phyloP scores from a whole-genome alignment of 306 rosid species.

The Aeschynomene evenia region DNA sequence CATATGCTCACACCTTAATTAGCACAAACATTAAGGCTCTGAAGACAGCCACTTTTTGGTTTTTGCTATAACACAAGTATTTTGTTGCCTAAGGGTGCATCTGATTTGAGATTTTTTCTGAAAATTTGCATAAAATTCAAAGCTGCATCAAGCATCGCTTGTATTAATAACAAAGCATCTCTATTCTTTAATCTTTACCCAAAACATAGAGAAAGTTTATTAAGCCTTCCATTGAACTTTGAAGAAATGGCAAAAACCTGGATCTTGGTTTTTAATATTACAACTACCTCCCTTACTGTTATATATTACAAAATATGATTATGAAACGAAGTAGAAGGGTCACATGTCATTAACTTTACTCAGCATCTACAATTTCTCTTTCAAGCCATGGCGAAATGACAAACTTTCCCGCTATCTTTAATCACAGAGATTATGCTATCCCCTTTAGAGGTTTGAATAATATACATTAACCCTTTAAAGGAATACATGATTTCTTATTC shows the following conservation, averaged over 20 bases:
- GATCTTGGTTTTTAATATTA: not conserved
- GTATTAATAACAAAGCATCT: not conserved
- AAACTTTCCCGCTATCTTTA: not conserved
- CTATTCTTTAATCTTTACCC: not conserved
- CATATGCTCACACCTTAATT: not conserved
- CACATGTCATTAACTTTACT: not conserved
- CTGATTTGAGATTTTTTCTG: not conserved
- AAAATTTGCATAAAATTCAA: not conserved
- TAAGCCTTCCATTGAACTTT: not conserved
- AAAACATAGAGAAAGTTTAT: not conserved
- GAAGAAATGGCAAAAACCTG: not conserved
- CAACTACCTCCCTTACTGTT: not conserved
- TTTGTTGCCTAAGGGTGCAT: not conserved
- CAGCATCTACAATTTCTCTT: not conserved
- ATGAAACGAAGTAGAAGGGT: not conserved
- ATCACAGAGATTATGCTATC: not conserved
- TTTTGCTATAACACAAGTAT: not conserved
- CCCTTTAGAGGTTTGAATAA: not conserved
- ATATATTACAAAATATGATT: slow-evolving; percentile 4
- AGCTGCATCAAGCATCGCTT: not conserved
- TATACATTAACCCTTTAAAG: not conserved
- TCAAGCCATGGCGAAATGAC: not conserved
- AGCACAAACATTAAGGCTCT: not conserved
- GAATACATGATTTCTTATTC: not conserved
- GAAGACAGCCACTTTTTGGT: not conserved